Evolutionary conservation across 2,329 filamentous ascomycete genomes (phyloP).

Genomic region (Ophiostoma ips): DNA sequence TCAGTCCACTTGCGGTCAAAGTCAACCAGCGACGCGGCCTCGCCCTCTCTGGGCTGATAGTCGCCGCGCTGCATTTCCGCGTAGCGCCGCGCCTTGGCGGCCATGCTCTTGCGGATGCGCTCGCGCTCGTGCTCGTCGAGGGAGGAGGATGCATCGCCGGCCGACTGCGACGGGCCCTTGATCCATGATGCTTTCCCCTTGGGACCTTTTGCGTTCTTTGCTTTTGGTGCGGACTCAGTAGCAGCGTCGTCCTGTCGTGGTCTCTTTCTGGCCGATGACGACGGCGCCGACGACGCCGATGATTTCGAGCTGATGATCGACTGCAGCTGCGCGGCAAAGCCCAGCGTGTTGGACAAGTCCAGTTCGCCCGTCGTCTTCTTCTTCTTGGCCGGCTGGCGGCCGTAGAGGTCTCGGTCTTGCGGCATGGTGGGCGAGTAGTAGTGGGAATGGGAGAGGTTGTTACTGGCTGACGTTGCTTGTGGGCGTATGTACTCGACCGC

Average conservation of each 20-base stretch:
- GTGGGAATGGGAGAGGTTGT: background rate
- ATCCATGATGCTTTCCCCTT: constrained; percentile 14
- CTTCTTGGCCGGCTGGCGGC: constrained; percentile 56
- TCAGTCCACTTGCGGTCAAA: constrained; percentile 96
- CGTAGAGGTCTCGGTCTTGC: constrained; percentile 62
- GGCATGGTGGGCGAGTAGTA: constrained; percentile 29
- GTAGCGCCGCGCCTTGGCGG: constrained; percentile 81
- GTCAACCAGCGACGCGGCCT: constrained; percentile 62
- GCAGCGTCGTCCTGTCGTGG: background rate
- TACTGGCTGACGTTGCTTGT: too few species aligned
- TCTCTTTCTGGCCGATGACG: constrained; percentile 9
- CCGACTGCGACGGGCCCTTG: constrained; percentile 20
- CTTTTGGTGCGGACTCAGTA: background rate
- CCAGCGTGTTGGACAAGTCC: constrained; percentile 57
- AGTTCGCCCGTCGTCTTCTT: constrained; percentile 51
- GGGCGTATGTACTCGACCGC: too few species aligned
- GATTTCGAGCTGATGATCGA: constrained; percentile 46
- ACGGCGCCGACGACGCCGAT: constrained; percentile 19
- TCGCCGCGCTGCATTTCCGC: constrained; percentile 84
- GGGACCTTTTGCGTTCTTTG: background rate
- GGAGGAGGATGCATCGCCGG: constrained; percentile 33
- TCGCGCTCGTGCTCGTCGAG: constrained; percentile 55
- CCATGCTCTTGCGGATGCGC: constrained; percentile 66
- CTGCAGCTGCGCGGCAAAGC: constrained; percentile 80
- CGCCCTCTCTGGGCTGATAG: constrained; percentile 52